phyloP scores from a whole-genome alignment of 164 flowering plant species.

The Taxillus chinensis region DNA sequence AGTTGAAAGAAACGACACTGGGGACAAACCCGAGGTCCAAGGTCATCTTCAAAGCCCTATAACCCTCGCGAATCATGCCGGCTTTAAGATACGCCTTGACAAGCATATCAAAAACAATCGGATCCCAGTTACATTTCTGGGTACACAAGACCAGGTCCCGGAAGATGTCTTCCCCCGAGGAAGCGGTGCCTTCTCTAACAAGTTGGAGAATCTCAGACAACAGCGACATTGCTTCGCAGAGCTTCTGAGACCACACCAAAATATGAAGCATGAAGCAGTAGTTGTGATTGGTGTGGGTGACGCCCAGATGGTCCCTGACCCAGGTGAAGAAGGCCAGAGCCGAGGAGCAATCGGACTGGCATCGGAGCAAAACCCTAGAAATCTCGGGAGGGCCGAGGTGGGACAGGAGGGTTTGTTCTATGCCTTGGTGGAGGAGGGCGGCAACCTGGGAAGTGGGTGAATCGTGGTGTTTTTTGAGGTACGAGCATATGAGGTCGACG shows the following conservation, averaged over 20 bases:
- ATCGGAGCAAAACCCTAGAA: conserved; percentile 63
- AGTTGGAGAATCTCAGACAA: conserved; percentile 39
- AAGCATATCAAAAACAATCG: conserved; percentile 73
- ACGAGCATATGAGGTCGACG: conserved; percentile 48
- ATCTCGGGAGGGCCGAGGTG: conserved; percentile 47
- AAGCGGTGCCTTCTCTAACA: conserved; percentile 9
- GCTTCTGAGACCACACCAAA: conserved; percentile 51
- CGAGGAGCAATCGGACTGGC: conserved; percentile 53
- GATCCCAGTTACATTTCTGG: conserved; percentile 63
- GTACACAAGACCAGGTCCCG: conserved; percentile 28
- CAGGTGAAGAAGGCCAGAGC: conserved; percentile 75
- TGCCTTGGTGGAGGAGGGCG: conserved; percentile 19
- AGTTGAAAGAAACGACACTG: conserved; percentile 47
- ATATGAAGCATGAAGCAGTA: conserved; percentile 66
- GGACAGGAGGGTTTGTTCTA: conserved; percentile 30
- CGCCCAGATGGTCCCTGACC: conserved; percentile 43
- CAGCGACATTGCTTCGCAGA: conserved; percentile 40
- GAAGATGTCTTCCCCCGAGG: conserved; percentile 31
- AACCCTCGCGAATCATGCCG: conserved; percentile 42
- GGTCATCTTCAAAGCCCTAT: conserved; percentile 36
- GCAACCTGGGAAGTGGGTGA: conserved; percentile 5
- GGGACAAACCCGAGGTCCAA: conserved; percentile 51
- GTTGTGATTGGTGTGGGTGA: conserved; percentile 29
- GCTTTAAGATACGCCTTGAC: conserved; percentile 63
- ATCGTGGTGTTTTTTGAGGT: conserved; percentile 27